Evolutionary conservation across 169 alveolate species (phyloP), one percentile per base, ranked within the genome.

Genomic region (Eimeria necatrix): DNA sequence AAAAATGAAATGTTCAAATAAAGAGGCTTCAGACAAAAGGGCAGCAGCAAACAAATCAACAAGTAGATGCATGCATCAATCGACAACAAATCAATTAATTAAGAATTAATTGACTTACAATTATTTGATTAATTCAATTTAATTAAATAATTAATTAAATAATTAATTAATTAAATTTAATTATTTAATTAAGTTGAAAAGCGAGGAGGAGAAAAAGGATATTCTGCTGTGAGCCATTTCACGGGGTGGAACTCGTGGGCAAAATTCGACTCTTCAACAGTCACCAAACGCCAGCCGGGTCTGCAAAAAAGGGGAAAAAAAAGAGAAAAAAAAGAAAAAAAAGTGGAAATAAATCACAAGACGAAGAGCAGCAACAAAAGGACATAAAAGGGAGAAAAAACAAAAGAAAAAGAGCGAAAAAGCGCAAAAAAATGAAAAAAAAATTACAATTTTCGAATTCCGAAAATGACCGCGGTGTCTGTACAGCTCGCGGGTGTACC

Each of bases 201-300:
- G 26, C 87, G 87, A 49, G 87, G 87, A 6, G 59, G 64, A 8
- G 4, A 16, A 32, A 78, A 78, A 46, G 87, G 87, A 78, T 78
- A 78, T 3, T 78, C 64, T 2, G 8, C 4, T 8, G 87, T 48
- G 16, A 59, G 60, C 87, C 87, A 78, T 51, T 78, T 32, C 6
- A 78, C 87, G 5, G 64, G 64, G 20, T 12, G 4, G 41, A 48
- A 78, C 26, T 78, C 32, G 87, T 78, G 68, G 32, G 32, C 41
- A 18, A 78, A 46, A 5, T 26, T 32, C 6, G 12, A 4, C 24
- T 78, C 87, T 7, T 18, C 8, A 20, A 78, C 87, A 8, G 18
- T 3, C 46, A 78, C 87, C 3, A 41, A 26, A 12, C 87, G 87
- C 87, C 87, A 78, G n/a, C 87, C 87, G 14, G 87, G 87, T 4